Conservation (phyloP, 2,329 filamentous ascomycete species). For the Xylaria sp. region DNA sequence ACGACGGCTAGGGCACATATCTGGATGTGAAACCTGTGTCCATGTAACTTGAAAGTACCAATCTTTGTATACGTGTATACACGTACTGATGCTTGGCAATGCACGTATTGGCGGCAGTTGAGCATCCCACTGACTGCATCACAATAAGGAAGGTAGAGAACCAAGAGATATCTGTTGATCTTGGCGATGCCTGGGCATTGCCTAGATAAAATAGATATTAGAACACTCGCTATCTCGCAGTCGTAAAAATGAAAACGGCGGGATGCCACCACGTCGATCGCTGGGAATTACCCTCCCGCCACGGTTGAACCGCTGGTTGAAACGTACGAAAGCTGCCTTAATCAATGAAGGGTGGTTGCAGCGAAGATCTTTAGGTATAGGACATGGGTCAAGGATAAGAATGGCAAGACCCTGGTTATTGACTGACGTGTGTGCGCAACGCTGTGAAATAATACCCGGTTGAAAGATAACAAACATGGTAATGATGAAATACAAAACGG, state of each 20-base stretch:
- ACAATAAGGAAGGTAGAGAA: background rate
- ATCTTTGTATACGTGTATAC: background rate
- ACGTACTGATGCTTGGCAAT: slow-evolving; percentile 19
- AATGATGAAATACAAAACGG: background rate
- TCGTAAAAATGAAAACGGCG: slow-evolving; percentile 20
- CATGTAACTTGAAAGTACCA: slow-evolving; percentile 8
- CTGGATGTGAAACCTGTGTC: background rate
- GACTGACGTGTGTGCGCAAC: slow-evolving; percentile 4
- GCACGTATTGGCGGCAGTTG: slow-evolving; percentile 29
- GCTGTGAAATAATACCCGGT: background rate
- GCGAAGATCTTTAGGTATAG: slow-evolving; percentile 49
- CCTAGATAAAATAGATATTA: background rate
- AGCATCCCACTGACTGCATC: background rate
- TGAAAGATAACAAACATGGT: background rate
- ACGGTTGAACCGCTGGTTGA: slow-evolving; percentile 31
- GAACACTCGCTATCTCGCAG: slow-evolving; percentile 15
- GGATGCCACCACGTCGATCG: slow-evolving; percentile 36
- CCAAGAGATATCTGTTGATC: slow-evolving; percentile 25
- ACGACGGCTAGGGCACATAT: slow-evolving; percentile 8
- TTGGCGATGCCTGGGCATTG: slow-evolving; percentile 31
- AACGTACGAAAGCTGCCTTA: slow-evolving; percentile 23
- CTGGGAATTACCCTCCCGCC: slow-evolving; percentile 39
- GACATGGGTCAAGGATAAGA: slow-evolving; percentile 24
- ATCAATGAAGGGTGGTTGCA: slow-evolving; percentile 41
- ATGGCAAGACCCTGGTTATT: slow-evolving; percentile 18